phyloP scores from a whole-genome alignment of 2,329 filamentous ascomycete genomes.

The Hypomyces rosellus region DNA sequence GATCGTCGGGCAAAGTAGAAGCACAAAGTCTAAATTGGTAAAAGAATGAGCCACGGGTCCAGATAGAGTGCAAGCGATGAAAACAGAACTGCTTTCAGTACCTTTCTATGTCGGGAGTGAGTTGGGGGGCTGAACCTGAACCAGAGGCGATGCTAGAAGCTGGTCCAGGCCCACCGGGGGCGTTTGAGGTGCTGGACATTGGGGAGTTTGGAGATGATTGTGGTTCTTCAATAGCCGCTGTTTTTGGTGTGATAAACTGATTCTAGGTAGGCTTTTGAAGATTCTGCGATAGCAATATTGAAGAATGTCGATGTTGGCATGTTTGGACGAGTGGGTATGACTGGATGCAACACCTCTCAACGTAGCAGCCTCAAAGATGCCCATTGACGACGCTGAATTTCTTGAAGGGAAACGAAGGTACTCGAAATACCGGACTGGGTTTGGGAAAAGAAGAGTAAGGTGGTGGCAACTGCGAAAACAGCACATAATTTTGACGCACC shows the following conservation, averaged over 20 bases:
- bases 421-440: conserved; percentile 15
- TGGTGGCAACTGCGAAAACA: conserved; percentile 16
- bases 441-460: conserved; percentile 20
- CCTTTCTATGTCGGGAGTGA: too few relatives aligned
- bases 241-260: too few relatives aligned
- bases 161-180: too few relatives aligned
- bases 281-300: too few relatives aligned
- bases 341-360: conserved; percentile 22
- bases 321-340: conserved; percentile 14
- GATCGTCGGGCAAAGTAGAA: conserved; percentile 15
- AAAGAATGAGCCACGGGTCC: too few relatives aligned
- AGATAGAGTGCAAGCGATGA: background rate
- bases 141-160: too few relatives aligned
- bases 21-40: conserved; percentile 11
- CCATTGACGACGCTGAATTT: conserved; percentile 19
- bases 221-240: too few relatives aligned
- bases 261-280: too few relatives aligned
- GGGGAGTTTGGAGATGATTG: too few relatives aligned
- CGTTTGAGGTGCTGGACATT: too few relatives aligned
- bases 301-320: too few relatives aligned
- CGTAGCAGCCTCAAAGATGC: conserved; percentile 21
- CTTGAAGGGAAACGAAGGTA: conserved; percentile 16
- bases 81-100: background rate
- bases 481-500: conserved; percentile 18
- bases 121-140: too few relatives aligned